Conservation (phyloP, 352 stramenopile species). For the Chrysophaeum taylorii region DNA sequence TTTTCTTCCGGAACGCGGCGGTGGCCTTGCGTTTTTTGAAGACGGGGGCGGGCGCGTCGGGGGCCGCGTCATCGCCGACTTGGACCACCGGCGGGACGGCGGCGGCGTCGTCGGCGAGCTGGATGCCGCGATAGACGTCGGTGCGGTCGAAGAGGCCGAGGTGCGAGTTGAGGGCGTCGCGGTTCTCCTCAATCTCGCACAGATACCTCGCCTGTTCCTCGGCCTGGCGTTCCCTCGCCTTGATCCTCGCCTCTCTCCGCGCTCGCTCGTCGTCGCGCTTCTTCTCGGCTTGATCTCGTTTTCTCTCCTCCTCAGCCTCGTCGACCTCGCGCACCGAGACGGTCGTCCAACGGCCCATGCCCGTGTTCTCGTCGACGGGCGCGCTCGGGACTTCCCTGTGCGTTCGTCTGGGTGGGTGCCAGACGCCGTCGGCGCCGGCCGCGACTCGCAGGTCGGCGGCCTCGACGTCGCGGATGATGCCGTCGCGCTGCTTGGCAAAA, state of each 20-base stretch:
- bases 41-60: neutral
- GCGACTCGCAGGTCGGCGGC: neutral
- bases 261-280: neutral
- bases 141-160: slow-evolving; percentile 7
- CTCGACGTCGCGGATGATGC: neutral
- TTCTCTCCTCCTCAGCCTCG: slow-evolving; percentile 14
- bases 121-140: slow-evolving; percentile 4
- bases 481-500: neutral
- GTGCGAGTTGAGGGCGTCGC: neutral
- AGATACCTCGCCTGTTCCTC: neutral
- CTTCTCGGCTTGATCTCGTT: neutral
- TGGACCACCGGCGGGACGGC: too few species aligned
- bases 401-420: neutral
- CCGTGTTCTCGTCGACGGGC: neutral
- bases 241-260: neutral
- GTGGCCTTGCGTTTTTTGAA: slow-evolving; percentile 6
- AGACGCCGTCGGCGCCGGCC: slow-evolving; percentile 6
- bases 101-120: neutral
- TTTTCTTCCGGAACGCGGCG: neutral
- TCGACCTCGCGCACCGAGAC: slow-evolving; percentile 19
- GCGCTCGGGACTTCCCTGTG: neutral
- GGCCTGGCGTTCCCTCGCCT: neutral
- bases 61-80: neutral
- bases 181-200: neutral
- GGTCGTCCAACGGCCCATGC: slow-evolving; percentile 19